A percentile compares a stretch with the other conserved stretches of the same genome.
Conservation (phyloP, 768 basidiomycete genomes). For the Daedalea quercina region DNA sequence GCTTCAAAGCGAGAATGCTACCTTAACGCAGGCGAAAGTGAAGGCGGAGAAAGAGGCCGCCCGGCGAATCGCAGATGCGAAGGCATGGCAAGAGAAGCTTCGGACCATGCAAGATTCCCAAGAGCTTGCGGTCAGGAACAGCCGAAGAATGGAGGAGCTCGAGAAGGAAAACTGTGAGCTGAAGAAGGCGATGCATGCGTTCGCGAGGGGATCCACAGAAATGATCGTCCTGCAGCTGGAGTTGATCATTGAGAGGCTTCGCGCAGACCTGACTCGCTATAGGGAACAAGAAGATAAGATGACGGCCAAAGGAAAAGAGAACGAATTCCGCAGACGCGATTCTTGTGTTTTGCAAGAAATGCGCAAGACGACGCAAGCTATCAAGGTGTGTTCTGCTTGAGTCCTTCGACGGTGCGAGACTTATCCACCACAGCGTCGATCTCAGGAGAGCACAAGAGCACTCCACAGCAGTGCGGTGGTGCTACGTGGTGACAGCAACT, state of each 20-base stretch:
- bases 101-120: constrained; percentile 14
- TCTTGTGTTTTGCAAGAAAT: constrained; percentile 14
- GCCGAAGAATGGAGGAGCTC: constrained; percentile 13
- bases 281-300: constrained; percentile 12
- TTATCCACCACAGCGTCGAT: constrained; percentile 7
- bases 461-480: not conserved
- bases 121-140: constrained; percentile 13
- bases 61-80: constrained; percentile 2
- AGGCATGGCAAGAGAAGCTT: constrained; percentile 11
- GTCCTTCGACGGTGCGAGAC: too few species aligned
- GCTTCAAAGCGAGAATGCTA: not conserved
- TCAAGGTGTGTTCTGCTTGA: constrained; percentile 7
- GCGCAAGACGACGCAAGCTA: constrained; percentile 13
- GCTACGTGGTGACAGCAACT: too few species aligned
- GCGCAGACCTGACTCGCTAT: constrained; percentile 9
- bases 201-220: constrained; percentile 13
- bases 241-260: constrained; percentile 10
- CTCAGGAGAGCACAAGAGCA: constrained; percentile 3
- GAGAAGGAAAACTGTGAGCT: constrained; percentile 16
- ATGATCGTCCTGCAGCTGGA: constrained; percentile 13
- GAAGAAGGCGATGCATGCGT: constrained; percentile 12
- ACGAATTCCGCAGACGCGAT: constrained; percentile 12
- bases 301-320: constrained; percentile 7
- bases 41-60: constrained; percentile 1
- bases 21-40: not conserved